Evolutionary conservation across 345 rosid genomes (phyloP).

Genomic region (Camelina sativa): DNA sequence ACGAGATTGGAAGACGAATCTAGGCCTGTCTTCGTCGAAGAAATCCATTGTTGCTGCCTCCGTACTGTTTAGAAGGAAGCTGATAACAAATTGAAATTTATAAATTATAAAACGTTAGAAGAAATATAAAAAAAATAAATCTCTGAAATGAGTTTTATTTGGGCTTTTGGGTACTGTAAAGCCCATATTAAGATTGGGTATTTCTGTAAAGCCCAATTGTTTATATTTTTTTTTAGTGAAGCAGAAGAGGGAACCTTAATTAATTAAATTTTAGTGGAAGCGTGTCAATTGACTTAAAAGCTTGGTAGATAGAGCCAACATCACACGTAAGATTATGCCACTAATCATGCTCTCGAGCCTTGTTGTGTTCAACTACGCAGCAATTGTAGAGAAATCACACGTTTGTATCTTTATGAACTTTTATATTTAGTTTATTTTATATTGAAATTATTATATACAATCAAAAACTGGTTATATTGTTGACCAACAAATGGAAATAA

Average conservation of each 20-base stretch:
- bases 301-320: no score
- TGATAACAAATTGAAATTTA: constrained; percentile 16
- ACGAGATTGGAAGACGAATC: constrained; percentile 78
- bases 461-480: background rate
- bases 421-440: background rate
- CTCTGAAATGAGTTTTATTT: no score
- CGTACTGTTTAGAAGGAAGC: constrained; percentile 6
- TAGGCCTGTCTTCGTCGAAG: constrained; percentile 84
- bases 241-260: no score
- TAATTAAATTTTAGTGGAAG: no score
- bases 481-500: background rate
- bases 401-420: background rate
- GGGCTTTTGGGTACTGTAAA: no score
- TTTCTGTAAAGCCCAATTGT: no score
- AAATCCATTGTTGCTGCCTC: constrained; percentile 68
- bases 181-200: no score
- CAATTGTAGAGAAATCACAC: background rate
- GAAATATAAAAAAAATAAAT: background rate
- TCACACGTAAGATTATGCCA: background rate
- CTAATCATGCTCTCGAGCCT: background rate
- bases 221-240: no score
- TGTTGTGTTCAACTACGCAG: background rate
- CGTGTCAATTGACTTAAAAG: background rate
- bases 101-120: background rate
- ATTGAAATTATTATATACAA: background rate